phyloP scores from a whole-genome alignment of 208 protist genomes.

The Leishmania gerbilli region DNA sequence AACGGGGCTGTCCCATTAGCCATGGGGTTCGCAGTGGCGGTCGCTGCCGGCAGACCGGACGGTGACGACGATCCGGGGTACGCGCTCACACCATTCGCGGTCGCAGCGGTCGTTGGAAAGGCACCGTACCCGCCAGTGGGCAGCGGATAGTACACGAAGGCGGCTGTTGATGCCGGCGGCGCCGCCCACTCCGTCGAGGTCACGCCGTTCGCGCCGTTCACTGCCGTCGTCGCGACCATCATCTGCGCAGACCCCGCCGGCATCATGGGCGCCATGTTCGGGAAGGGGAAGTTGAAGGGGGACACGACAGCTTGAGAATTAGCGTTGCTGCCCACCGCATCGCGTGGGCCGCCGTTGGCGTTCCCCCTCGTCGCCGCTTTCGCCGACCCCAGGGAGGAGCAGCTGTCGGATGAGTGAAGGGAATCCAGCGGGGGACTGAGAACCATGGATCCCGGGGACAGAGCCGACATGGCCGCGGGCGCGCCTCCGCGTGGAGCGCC shows the following conservation, averaged over 20 bases:
- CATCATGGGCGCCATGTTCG: constrained; percentile 12
- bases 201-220: neutral
- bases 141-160: constrained; percentile 27
- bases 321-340: neutral
- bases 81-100: neutral
- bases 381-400: constrained; percentile 13
- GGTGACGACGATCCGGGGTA: neutral
- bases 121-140: constrained; percentile 11
- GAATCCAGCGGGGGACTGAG: constrained; percentile 26
- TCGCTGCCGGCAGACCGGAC: neutral
- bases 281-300: constrained; percentile 7
- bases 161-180: neutral
- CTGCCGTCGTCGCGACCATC: neutral
- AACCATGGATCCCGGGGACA: constrained; percentile 21
- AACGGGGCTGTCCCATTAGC: neutral
- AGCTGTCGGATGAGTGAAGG: constrained; percentile 22
- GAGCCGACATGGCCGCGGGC: neutral
- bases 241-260: neutral
- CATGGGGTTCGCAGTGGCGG: neutral
- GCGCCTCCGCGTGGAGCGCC: neutral
- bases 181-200: constrained; percentile 10
- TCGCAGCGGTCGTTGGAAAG: neutral
- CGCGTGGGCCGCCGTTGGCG: neutral
- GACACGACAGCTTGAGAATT: neutral
- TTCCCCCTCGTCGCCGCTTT: neutral